These are phyloP conservation scores for Mytilinidion resinicola DNA, from an alignment of 495 filamentous ascomycete species.

Conservation along the genomic window DNA sequence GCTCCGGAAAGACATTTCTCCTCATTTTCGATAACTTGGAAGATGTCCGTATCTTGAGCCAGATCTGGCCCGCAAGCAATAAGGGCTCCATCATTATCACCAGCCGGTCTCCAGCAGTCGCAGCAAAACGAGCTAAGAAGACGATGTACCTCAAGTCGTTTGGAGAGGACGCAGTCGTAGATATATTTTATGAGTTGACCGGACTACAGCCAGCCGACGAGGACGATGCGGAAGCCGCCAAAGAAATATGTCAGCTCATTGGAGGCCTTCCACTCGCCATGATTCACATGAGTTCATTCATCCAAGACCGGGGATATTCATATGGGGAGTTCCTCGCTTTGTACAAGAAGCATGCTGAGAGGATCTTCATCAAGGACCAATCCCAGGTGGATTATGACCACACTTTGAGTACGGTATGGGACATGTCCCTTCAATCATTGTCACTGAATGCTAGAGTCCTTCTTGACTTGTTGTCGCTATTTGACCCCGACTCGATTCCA, in stretches of 20 bases:
- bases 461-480: no score
- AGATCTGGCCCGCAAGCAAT: constrained; percentile 2
- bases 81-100: constrained; percentile 2
- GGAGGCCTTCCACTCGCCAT: constrained; percentile 4
- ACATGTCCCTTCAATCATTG: no score
- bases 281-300: constrained; percentile 5
- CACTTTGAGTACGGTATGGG: no score
- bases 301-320: constrained; percentile 1
- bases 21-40: no score
- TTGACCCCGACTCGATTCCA: no score
- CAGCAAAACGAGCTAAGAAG: not conserved
- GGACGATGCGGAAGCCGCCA: constrained; percentile 1
- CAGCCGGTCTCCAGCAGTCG: not conserved
- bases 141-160: constrained; percentile 1
- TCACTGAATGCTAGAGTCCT: no score
- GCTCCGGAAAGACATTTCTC: no score
- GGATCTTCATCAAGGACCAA: no score
- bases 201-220: not conserved
- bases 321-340: no score
- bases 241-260: constrained; percentile 5
- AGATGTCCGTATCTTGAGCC: no score
- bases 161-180: not conserved
- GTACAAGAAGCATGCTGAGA: no score
- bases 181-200: constrained; percentile 1
- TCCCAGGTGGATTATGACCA: no score